Base-by-base conservation (phyloP, 164 flowering plant species). In the Protea cynaroides region DNA sequence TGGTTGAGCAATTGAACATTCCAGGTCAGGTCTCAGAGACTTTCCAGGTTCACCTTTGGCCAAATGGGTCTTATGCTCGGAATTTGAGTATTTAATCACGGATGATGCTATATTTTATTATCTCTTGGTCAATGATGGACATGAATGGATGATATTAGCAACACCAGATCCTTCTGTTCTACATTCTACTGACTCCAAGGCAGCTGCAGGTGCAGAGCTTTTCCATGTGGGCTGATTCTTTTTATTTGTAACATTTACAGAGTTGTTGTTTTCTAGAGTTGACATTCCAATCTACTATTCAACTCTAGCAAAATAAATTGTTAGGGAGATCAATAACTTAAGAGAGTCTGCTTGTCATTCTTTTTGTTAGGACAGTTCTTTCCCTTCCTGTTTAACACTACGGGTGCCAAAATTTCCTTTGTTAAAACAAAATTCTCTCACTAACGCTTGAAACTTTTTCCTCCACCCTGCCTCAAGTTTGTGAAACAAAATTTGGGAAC, bases 291-390 rank as follows among this genome's bases (percentile, higher is more conserved):
- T 7, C 13, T 13, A 21, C 5, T 29, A 29, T 29, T 29, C 72
- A 70, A 8, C 79, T 88, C 43, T 87, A 85, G 61, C 69, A 79
- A 34, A 80, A 75, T 70, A 19, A 52, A 7, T 19, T 19, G 82
- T 86, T 18, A 72, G 81, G 25, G 90, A 85, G 69, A 69, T 75
- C 37, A 43, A 71, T 60, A 76, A 68, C 67, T 56, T 82, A 59
- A 77, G 8, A 76, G 75, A 54, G 25, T 83, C 73, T 56, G 46
- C 8, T 8, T 8, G 46, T 40, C 13, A 8, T 40, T 40, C 46
- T 40, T 8, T 12, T 40, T 40, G 46, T 40, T 37, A 4, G 7
- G 4, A 37, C 40, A 37, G 40, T 37, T 9, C 9, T 37, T 37
- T 4, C 9, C 7, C 40, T n/a, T n/a, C n/a, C n/a, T n/a, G n/a